Conservation (phyloP, 441 rosid species). For the Bocquillonia castaneifolia region DNA sequence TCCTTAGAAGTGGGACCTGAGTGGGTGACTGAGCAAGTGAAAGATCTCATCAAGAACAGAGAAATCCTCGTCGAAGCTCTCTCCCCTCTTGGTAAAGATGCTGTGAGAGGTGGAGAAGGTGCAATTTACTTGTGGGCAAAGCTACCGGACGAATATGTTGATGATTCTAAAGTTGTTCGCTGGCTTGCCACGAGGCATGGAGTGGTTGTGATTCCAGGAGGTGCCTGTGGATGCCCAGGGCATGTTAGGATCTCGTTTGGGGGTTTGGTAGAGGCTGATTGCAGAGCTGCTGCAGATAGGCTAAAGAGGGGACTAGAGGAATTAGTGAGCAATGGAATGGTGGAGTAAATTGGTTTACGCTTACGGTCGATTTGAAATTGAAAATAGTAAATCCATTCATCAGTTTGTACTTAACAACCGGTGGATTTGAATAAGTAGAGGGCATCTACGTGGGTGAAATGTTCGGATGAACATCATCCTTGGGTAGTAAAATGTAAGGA, state of each 20-base stretch:
- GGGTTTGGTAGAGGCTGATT: constrained; percentile 61
- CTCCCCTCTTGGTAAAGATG: constrained; percentile 67
- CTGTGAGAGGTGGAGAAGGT: constrained; percentile 93
- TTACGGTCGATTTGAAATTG: constrained; percentile 10
- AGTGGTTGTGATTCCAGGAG: constrained; percentile 81
- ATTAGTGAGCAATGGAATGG: constrained; percentile 61
- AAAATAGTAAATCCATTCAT: constrained; percentile 6
- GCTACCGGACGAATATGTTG: constrained; percentile 51
- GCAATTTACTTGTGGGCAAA: constrained; percentile 94
- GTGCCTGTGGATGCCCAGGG: constrained; percentile 71
- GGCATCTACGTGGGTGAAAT: constrained; percentile 9
- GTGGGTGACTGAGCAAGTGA: constrained; percentile 70
- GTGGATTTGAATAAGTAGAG: constrained; percentile 25
- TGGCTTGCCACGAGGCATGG: constrained; percentile 89
- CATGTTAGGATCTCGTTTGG: constrained; percentile 81
- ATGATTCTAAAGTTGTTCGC: constrained; percentile 59
- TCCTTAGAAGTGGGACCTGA: constrained; percentile 70
- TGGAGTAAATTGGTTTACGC: constrained; percentile 17
- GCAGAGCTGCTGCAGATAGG: constrained; percentile 67
- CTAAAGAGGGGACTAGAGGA: constrained; percentile 74
- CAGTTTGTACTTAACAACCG: constrained; percentile 15
- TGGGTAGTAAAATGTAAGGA: background rate
- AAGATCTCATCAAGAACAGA: constrained; percentile 70
- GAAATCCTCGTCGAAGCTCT: constrained; percentile 71
- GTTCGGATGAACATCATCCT: constrained; percentile 14